phyloP scores from a whole-genome alignment of 2,329 filamentous ascomycete species.

The Claviceps pazoutovae region DNA sequence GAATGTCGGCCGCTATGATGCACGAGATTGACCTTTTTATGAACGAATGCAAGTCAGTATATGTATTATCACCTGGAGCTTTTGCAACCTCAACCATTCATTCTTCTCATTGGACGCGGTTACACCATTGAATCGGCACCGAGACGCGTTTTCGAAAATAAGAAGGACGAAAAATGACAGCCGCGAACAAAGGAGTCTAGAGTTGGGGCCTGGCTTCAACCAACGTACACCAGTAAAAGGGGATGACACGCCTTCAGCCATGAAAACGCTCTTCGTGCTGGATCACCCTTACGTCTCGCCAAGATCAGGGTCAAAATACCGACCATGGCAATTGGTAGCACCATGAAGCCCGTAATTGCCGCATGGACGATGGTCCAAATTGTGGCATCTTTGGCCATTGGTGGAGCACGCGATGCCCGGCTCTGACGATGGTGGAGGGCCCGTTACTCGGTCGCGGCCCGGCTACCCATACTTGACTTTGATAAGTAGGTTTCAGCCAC shows the following conservation, averaged over 20 bases:
- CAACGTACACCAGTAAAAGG: slow-evolving; percentile 4
- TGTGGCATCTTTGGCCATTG: slow-evolving; percentile 2
- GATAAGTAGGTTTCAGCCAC: neutral
- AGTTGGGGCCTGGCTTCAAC: neutral
- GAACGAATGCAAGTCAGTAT: neutral
- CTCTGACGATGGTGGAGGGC: neutral
- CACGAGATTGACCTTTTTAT: slow-evolving; percentile 4
- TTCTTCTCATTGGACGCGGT: too few species aligned
- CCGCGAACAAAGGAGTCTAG: neutral
- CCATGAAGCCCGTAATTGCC: slow-evolving; percentile 4
- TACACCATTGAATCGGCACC: too few species aligned
- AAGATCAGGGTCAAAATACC: slow-evolving; percentile 3
- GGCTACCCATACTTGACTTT: neutral
- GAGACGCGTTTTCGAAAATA: neutral
- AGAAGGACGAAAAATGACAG: neutral
- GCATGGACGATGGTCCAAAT: slow-evolving; percentile 7
- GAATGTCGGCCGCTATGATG: slow-evolving; percentile 4
- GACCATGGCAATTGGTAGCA: slow-evolving; percentile 3
- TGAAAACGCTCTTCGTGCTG: slow-evolving; percentile 3
- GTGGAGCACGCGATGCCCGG: neutral
- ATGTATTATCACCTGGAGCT: neutral
- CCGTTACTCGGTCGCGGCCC: neutral
- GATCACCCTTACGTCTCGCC: slow-evolving; percentile 3
- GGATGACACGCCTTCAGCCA: slow-evolving; percentile 6
- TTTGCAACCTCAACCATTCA: neutral